A percentile compares a stretch with the other conserved stretches of the same genome.
phyloP scores from a whole-genome alignment of 371 early-diverging fungal species.

The Circinella umbellata region DNA sequence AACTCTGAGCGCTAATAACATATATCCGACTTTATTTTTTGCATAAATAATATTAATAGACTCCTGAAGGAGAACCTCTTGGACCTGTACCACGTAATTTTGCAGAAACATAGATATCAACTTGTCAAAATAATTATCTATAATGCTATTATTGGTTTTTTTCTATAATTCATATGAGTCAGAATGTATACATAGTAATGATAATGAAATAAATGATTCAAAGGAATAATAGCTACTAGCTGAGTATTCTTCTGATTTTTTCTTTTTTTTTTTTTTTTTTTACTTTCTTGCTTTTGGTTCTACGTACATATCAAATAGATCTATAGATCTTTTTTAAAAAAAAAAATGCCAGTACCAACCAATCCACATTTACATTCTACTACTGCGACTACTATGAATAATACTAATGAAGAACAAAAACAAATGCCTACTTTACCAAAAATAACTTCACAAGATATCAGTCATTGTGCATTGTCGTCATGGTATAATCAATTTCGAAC shows the following conservation, averaged over 20 bases:
- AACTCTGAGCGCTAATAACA: background rate
- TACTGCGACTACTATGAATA: background rate
- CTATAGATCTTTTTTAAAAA: too few species aligned
- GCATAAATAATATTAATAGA: slow-evolving; percentile 25
- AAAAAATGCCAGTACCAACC: background rate
- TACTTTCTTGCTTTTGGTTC: too few species aligned
- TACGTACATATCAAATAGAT: too few species aligned
- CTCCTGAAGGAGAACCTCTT: slow-evolving; percentile 56
- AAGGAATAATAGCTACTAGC: too few species aligned
- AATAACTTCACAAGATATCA: slow-evolving; percentile 58
- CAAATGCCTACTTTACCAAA: slow-evolving; percentile 34
- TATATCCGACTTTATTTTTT: background rate
- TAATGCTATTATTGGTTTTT: too few species aligned
- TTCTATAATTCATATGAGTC: too few species aligned
- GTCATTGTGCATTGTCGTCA: slow-evolving; percentile 72
- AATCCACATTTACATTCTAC: background rate
- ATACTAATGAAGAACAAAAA: background rate
- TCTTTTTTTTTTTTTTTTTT: too few species aligned
- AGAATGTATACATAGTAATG: too few species aligned
- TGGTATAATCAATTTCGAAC: slow-evolving; percentile 78
- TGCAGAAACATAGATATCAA: slow-evolving; percentile 20
- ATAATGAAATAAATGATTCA: too few species aligned
- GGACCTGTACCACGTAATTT: slow-evolving; percentile 53
- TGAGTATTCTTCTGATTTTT: too few species aligned
- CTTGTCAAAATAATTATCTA: too few species aligned